Conservation (phyloP, 1,284 basidiomycete genomes). For the Ustilago crameri region DNA sequence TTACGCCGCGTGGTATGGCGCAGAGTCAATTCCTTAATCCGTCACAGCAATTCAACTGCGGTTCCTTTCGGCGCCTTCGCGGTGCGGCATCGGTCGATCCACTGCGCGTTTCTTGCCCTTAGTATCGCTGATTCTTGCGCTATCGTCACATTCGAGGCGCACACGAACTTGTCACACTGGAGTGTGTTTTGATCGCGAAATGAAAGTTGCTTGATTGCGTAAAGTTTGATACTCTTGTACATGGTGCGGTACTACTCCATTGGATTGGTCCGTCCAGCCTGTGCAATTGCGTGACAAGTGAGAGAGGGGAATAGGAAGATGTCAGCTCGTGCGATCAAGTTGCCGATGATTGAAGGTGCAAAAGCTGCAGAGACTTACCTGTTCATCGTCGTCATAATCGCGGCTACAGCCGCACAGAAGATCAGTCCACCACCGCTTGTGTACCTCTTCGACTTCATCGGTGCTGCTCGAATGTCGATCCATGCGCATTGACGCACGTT, state of each 20-base stretch:
- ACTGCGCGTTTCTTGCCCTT: not conserved
- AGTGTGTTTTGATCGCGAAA: no score
- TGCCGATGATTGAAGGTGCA: not conserved
- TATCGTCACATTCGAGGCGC: no score
- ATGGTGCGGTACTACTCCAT: constrained; percentile 34
- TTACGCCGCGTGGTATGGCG: not conserved
- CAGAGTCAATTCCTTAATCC: not conserved
- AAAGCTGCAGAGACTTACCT: constrained; percentile 27
- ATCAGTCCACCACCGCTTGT: constrained; percentile 56
- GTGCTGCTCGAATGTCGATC: not conserved
- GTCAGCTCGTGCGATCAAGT: constrained; percentile 2
- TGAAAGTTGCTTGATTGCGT: constrained; percentile 1
- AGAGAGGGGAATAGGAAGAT: not conserved
- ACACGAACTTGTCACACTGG: not conserved
- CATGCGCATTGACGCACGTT: constrained; percentile 16
- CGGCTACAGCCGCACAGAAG: constrained; percentile 50
- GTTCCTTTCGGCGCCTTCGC: constrained; percentile 9
- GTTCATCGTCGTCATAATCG: constrained; percentile 50
- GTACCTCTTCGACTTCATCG: constrained; percentile 14
- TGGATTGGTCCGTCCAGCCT: constrained; percentile 50
- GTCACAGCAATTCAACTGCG: not conserved
- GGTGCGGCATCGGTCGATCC: constrained; percentile 10
- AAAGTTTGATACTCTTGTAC: not conserved
- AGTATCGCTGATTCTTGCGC: no score
- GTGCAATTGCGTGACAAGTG: not conserved